phyloP scores from a whole-genome alignment of 371 early-diverging fungal genomes.

The Rhizopus stolonifer region DNA sequence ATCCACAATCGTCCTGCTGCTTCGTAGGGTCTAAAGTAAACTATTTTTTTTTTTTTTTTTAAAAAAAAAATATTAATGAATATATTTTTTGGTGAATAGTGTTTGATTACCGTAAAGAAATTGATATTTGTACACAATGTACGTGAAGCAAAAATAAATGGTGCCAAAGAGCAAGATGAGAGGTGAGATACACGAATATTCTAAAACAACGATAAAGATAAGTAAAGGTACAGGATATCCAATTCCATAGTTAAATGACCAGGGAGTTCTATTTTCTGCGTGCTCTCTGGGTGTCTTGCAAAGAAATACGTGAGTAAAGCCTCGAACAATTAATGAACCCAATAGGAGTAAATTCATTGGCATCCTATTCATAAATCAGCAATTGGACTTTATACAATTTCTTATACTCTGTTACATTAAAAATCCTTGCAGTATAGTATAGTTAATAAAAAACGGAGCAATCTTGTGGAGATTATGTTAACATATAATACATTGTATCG shows the following conservation, averaged over 20 bases:
- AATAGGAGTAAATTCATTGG: slow-evolving; percentile 69
- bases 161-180: slow-evolving; percentile 79
- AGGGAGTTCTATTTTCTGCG: slow-evolving; percentile 59
- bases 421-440: slow-evolving; percentile 66
- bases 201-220: slow-evolving; percentile 81
- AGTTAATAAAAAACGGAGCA: slow-evolving; percentile 82
- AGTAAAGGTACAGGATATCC: slow-evolving; percentile 68
- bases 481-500: no score
- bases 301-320: slow-evolving; percentile 44
- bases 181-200: slow-evolving; percentile 87
- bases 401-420: slow-evolving; percentile 45
- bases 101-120: slow-evolving; percentile 79
- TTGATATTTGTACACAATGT: slow-evolving; percentile 84
- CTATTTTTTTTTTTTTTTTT: slow-evolving; percentile 16
- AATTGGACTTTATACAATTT: no score
- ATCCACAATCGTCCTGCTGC: slow-evolving; percentile 79
- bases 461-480: no score
- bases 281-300: slow-evolving; percentile 74
- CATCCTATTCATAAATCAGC: slow-evolving; percentile 25
- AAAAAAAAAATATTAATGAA: not conserved
- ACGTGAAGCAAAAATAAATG: slow-evolving; percentile 75
- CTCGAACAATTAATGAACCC: slow-evolving; percentile 44
- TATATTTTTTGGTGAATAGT: no score
- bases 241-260: slow-evolving; percentile 59
- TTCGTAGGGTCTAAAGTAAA: slow-evolving; percentile 86